Evolutionary conservation across 495 filamentous ascomycete species (phyloP).

Genomic region (Coniosporium apollinis): DNA sequence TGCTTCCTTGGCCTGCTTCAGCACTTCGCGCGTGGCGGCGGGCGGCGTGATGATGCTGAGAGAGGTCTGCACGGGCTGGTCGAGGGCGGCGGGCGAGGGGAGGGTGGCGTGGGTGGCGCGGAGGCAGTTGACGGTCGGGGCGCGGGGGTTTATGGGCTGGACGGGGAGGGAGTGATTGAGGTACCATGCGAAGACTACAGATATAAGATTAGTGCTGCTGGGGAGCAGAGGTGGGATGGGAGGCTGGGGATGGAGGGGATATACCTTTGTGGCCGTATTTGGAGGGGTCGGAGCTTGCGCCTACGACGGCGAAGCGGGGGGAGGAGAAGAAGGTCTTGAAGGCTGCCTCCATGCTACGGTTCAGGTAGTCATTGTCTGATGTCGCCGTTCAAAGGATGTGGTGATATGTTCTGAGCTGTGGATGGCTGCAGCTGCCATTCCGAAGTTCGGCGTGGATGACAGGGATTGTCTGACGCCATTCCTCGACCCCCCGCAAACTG

Average conservation of each 20-base stretch:
- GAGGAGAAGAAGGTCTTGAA: conserved; percentile 71
- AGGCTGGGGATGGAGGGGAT: conserved; percentile 8
- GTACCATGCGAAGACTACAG: conserved; percentile 78
- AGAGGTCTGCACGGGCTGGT: conserved; percentile 51
- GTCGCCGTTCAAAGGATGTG: too few species aligned
- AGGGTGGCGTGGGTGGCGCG: conserved; percentile 42
- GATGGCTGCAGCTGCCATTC: too few species aligned
- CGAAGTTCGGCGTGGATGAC: too few species aligned
- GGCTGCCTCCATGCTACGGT: conserved; percentile 35
- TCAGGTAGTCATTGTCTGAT: too few species aligned
- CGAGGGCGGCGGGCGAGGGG: conserved; percentile 44
- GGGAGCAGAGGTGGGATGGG: conserved; percentile 5
- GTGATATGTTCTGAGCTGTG: too few species aligned
- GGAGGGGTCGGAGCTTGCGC: conserved; percentile 62
- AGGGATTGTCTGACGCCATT: too few species aligned
- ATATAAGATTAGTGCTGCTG: conserved; percentile 2
- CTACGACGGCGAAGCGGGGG: conserved; percentile 74
- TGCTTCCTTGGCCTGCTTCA: conserved; percentile 63
- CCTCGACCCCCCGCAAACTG: too few species aligned
- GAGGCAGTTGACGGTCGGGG: conserved; percentile 38
- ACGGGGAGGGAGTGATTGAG: conserved; percentile 55
- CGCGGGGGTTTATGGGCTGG: conserved; percentile 65
- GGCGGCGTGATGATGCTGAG: conserved; percentile 79
- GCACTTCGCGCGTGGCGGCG: conserved; percentile 45
- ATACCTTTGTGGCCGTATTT: conserved; percentile 89